These are phyloP conservation scores for Aegilops bicornis DNA, from an alignment of 176 grass and related monocot genomes.

Conservation along the genomic window DNA sequence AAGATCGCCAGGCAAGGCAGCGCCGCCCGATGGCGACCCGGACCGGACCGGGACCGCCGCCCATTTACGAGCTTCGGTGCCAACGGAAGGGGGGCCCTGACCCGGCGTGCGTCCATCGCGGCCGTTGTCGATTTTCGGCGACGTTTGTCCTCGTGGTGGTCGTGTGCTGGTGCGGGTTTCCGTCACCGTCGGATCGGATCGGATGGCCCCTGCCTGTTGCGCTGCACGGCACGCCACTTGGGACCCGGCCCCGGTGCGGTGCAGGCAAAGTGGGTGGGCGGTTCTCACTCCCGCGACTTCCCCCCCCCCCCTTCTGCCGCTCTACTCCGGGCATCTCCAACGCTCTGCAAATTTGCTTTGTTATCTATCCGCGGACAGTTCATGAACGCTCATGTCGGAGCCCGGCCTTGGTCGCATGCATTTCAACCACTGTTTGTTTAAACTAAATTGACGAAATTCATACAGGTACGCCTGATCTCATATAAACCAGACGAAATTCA, in stretches of 20 bases:
- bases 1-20: not conserved
- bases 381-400: no score
- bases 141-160: not conserved
- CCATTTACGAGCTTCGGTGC: constrained; percentile 9
- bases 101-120: not conserved
- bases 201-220: not conserved
- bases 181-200: not conserved
- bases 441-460: no score
- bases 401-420: no score
- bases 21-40: not conserved
- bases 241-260: not conserved
- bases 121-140: not conserved
- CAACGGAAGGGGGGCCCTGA: not conserved
- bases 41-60: not conserved
- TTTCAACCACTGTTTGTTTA: no score
- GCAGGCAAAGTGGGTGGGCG: not conserved
- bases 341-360: no score
- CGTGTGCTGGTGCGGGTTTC: not conserved
- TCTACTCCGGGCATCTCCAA: no score
- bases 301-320: no score
- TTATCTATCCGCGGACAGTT: no score
- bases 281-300: not conserved
- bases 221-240: not conserved
- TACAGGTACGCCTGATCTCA: no score
- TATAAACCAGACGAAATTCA: no score